Evolutionary conservation across 768 basidiomycete species (phyloP).

Genomic region (Phanerochaete sordida): DNA sequence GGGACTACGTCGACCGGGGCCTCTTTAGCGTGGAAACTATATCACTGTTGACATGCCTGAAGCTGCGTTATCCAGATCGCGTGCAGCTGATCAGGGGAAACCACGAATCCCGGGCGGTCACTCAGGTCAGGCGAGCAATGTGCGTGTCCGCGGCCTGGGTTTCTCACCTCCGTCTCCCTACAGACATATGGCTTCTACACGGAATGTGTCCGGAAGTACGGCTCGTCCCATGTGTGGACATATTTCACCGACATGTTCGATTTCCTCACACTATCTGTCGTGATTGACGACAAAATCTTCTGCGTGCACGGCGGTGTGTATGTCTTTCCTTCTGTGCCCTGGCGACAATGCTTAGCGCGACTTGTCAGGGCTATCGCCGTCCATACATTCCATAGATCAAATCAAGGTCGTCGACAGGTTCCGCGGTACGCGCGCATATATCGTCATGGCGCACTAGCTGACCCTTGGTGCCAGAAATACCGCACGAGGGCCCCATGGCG

Average conservation of each 20-base stretch:
- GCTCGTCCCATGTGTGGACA: constrained; percentile 94
- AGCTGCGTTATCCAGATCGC: constrained; percentile 93
- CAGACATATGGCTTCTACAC: constrained; percentile 99
- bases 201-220: constrained; percentile 97
- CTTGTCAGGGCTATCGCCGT: constrained; percentile 82
- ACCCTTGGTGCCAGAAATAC: constrained; percentile 68
- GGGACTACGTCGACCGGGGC: constrained; percentile 98
- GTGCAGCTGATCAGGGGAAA: constrained; percentile 97
- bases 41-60: constrained; percentile 93
- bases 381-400: constrained; percentile 98
- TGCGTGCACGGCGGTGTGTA: constrained; percentile 93
- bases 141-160: not conserved
- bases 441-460: not conserved
- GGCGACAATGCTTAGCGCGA: constrained; percentile 5
- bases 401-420: constrained; percentile 99
- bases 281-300: constrained; percentile 98
- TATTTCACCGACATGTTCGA: constrained; percentile 99
- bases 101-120: constrained; percentile 96
- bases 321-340: constrained; percentile 3
- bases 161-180: constrained; percentile 25
- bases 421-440: constrained; percentile 55
- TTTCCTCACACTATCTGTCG: constrained; percentile 94
- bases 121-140: constrained; percentile 64
- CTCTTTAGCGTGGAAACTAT: constrained; percentile 99
- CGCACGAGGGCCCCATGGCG: constrained; percentile 99